Evolutionary conservation across 2,329 filamentous ascomycete genomes (phyloP).

Genomic region (Fulvia fulva): DNA sequence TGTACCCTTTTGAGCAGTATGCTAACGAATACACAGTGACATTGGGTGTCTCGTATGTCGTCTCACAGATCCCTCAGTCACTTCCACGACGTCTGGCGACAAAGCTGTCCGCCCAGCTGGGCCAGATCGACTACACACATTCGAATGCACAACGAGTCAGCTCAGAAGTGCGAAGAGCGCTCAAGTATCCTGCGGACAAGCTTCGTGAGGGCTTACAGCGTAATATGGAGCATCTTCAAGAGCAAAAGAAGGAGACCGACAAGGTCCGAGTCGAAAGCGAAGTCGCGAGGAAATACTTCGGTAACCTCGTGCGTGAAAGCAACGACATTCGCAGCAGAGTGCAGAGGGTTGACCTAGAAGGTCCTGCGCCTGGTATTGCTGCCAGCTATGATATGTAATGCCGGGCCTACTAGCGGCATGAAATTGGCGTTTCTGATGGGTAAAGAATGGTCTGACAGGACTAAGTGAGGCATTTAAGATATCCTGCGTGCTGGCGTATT

Average conservation of each 20-base stretch:
- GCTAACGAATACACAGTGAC: conserved; percentile 54
- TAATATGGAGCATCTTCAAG: conserved; percentile 75
- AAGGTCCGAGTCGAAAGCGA: conserved; percentile 81
- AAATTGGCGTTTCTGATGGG: not conserved
- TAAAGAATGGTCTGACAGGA: not conserved
- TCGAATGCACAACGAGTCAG: conserved; percentile 81
- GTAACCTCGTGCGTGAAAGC: conserved; percentile 69
- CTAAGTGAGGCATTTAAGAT: not conserved
- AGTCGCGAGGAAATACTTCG: conserved; percentile 84
- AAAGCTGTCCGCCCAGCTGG: conserved; percentile 79
- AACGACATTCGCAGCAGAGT: conserved; percentile 48
- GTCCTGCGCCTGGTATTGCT: conserved; percentile 44
- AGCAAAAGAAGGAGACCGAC: conserved; percentile 75
- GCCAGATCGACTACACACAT: conserved; percentile 87
- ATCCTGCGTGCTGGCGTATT: not conserved
- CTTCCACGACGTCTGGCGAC: conserved; percentile 78
- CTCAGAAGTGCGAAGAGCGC: conserved; percentile 78
- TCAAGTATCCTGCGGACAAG: conserved; percentile 82
- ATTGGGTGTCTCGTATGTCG: conserved; percentile 72
- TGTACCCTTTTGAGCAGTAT: conserved; percentile 6
- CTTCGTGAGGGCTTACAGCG: conserved; percentile 78
- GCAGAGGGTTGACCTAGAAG: conserved; percentile 51
- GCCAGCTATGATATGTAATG: conserved; percentile 30
- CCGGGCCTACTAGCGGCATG: not conserved
- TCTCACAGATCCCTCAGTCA: conserved; percentile 83